Base-by-base conservation (phyloP, 2,329 filamentous ascomycete species). In the Polytolypa hystricis region DNA sequence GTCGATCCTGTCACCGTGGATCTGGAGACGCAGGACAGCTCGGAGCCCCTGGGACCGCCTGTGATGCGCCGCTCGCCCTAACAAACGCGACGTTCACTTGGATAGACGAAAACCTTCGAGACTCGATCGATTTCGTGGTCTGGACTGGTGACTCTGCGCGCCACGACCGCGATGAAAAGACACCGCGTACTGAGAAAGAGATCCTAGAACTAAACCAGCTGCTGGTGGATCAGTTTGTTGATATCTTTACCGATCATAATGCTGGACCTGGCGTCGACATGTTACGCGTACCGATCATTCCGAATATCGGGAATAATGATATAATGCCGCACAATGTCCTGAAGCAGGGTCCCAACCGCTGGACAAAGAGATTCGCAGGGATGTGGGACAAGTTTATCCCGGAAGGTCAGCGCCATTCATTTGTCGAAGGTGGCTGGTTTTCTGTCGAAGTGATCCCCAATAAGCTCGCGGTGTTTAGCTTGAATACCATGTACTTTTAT, bases 401-500 rank as follows among this genome's bases (percentile, higher is more conserved):
- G 1, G 85, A 95, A 62, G 81, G 78, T 47, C 87, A 98, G 64
- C 77, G 81, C 26, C 89, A 96, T 63, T 79, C 82, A 4, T 98
- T 98, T 56, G 76, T 84, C 48, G 81, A 83, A 56, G 91, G 91
- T 38, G 91, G 91, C 23, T 98, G 89, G 85, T 98, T 91, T 61
- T 84, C 80, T 46, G 79, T 84, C 35, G 91, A 98, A 59, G 89
- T 93, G 26, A 82, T 98, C 34, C 89, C 89, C 0, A 70, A 79
- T 44, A 77, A 79, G 50, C 70, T 98, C 35, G 83, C 86, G 14
- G 84, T 95, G 38, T 82, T 98, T 64, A 95, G 87, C 58, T 65
- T 98, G 47, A 98, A 98, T 60, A 95, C 89, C 1, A 73, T 98
- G 63, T 95, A 93, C 62, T 95, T 96, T 56, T 98, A 91, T 60